Conservation (phyloP, 2,329 filamentous ascomycete genomes). For the Clonostachys sp. region DNA sequence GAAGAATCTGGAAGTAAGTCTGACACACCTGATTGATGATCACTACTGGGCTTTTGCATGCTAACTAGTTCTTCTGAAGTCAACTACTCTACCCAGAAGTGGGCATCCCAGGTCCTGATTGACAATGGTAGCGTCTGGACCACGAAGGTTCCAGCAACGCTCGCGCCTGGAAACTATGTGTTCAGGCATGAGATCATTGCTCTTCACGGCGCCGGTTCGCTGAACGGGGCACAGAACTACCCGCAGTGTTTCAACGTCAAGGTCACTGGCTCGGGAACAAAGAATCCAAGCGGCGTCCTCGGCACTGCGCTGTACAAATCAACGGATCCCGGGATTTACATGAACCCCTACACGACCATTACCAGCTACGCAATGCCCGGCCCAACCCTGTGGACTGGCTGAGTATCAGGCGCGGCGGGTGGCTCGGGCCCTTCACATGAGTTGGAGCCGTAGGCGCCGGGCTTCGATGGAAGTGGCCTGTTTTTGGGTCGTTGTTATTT, state of each 20-base stretch:
- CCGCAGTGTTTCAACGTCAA: constrained; percentile 44
- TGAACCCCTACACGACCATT: constrained; percentile 14
- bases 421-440: too few species aligned
- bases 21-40: too few species aligned
- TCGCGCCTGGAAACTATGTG: constrained; percentile 33
- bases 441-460: too few species aligned
- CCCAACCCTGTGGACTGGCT: too few species aligned
- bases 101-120: constrained; percentile 33
- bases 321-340: constrained; percentile 16
- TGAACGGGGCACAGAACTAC: constrained; percentile 43
- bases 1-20: constrained; percentile 41
- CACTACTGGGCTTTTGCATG: too few species aligned
- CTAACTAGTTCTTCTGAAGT: constrained; percentile 1
- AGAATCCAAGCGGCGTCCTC: constrained; percentile 16
- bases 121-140: constrained; percentile 21
- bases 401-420: too few species aligned
- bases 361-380: constrained; percentile 6
- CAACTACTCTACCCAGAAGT: constrained; percentile 20
- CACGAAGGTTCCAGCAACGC: constrained; percentile 20
- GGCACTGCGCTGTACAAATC: constrained; percentile 15
- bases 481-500: too few species aligned
- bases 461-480: too few species aligned
- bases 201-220: constrained; percentile 30
- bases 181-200: constrained; percentile 46
- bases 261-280: constrained; percentile 30